A percentile compares a stretch with the other conserved stretches of the same genome.
Conservation (phyloP, 148 eudicot genomes). For the Silene uniflora region DNA sequence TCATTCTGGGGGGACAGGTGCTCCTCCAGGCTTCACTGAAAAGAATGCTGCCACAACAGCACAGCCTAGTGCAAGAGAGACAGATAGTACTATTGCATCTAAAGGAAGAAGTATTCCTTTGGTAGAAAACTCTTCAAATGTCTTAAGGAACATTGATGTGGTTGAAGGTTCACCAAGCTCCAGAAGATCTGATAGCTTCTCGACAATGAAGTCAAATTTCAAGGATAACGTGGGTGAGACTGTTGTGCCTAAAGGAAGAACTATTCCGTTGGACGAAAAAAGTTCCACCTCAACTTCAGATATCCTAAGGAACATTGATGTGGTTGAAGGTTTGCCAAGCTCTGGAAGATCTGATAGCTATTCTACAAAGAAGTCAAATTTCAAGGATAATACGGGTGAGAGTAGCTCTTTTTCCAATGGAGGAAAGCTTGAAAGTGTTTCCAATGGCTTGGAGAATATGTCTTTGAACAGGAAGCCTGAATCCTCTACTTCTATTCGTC, state of each 20-base stretch:
- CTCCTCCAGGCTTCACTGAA: conserved; percentile 27
- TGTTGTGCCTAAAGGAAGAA: conserved; percentile 18
- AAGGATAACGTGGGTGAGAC: conserved; percentile 12
- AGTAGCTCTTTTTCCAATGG: conserved; percentile 31
- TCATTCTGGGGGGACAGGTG: conserved; percentile 23
- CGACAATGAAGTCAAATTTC: conserved; percentile 27
- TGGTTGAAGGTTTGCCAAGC: conserved; percentile 32
- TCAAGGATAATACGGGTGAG: conserved; percentile 24
- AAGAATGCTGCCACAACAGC: conserved; percentile 21
- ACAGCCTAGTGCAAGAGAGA: conserved; percentile 18
- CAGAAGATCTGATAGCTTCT: conserved; percentile 31
- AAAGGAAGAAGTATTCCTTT: conserved; percentile 18
- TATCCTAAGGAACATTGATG: conserved; percentile 20
- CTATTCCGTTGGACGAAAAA: conserved; percentile 8
- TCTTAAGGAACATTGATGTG: conserved; percentile 22
- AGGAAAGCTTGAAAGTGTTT: conserved; percentile 27
- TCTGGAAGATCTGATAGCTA: conserved; percentile 34
- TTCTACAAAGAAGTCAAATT: conserved; percentile 27
- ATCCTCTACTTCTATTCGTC: conserved; percentile 34
- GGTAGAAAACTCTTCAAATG: conserved; percentile 22
- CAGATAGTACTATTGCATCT: conserved; percentile 10
- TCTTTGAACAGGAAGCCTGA: conserved; percentile 45
- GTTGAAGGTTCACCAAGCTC: conserved; percentile 34
- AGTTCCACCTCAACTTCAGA: conserved; percentile 25
- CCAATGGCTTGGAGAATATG: conserved; percentile 35